Base-by-base conservation (phyloP, 2,329 filamentous ascomycete genomes). In the Metarhizium guizhouense region DNA sequence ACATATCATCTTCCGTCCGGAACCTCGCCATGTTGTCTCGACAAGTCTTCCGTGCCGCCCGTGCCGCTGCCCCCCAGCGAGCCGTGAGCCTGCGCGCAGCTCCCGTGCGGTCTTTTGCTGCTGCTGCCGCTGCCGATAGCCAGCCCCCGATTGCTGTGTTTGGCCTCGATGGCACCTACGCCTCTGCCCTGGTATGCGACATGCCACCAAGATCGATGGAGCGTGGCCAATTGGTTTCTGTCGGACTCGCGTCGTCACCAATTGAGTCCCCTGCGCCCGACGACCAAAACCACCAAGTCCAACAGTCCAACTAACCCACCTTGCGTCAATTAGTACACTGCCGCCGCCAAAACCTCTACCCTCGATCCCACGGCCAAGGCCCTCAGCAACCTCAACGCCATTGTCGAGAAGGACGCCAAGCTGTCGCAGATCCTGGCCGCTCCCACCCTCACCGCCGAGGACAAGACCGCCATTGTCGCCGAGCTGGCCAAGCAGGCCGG, bases 111-210 rank as follows among this genome's bases (percentile, higher is more conserved):
- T 84, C 83, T 74, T 96, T 90, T 76, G 90, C 90, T 69, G 88
- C 90, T 76, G 90, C 90, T 66, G 78, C 82, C 68, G 72, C 83
- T 68, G 77, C 84, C 72, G 84, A 86, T 59, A 76, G 84, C 73
- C 92, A 89, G 81, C 85, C 93, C 67, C 94, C 94, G 65, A 81
- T 96, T 71, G 83, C 92, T 67, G 84, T 99, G 70, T 99, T 90
- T 77, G 94, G 94, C 67, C 79, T 99, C 71, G 94, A 97, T 76
- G 94, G 94, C 76, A 97, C 93, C 72, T 99, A 99, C 79, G 94
- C 94, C 73, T 91, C 87, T 78, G 94, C 94, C 79, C 83, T 99
- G 86, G 94, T 99, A 93, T 74, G 45, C 45, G 30, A 29, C 7
- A 48, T 4, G 25, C 25, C 3, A 25, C 25, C 25, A 25, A 25